Conservation (phyloP, 2,329 filamentous ascomycete genomes). For the Immersiporthe knoxdaviesiana region DNA sequence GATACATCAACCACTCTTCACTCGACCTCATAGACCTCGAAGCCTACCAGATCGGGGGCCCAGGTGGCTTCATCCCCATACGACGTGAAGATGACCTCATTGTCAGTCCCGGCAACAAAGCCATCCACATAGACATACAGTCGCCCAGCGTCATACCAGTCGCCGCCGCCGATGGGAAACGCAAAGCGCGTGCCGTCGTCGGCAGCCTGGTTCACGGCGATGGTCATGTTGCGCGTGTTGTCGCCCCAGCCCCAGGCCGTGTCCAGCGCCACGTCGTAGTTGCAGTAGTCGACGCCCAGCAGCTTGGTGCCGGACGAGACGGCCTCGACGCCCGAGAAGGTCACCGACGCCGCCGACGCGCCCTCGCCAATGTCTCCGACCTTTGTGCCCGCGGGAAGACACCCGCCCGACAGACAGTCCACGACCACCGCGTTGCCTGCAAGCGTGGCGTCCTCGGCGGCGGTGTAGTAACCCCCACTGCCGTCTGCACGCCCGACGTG, state of each 20-base stretch:
- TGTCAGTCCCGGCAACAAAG: constrained; percentile 46
- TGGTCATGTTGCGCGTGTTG: constrained; percentile 54
- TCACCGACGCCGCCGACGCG: constrained; percentile 37
- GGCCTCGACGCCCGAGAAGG: constrained; percentile 40
- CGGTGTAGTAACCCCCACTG: constrained; percentile 43
- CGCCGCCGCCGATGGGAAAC: constrained; percentile 52
- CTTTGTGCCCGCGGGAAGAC: constrained; percentile 48
- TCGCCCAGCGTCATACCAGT: constrained; percentile 55
- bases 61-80: constrained; percentile 31
- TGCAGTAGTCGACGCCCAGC: constrained; percentile 54
- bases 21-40: constrained; percentile 40
- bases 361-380: constrained; percentile 42
- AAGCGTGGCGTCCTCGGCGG: constrained; percentile 42
- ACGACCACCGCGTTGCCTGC: constrained; percentile 41
- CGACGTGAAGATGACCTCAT: constrained; percentile 42
- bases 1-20: background rate
- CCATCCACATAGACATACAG: constrained; percentile 50
- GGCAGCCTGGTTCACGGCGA: constrained; percentile 48
- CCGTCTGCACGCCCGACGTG: constrained; percentile 22
- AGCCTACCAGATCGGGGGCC: constrained; percentile 49
- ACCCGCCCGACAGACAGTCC: constrained; percentile 44
- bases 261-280: constrained; percentile 52
- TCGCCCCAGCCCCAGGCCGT: constrained; percentile 48
- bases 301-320: constrained; percentile 42
- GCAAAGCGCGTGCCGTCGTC: constrained; percentile 47